phyloP scores from a whole-genome alignment of 495 filamentous ascomycete species.

The Daldinia bambusicola region DNA sequence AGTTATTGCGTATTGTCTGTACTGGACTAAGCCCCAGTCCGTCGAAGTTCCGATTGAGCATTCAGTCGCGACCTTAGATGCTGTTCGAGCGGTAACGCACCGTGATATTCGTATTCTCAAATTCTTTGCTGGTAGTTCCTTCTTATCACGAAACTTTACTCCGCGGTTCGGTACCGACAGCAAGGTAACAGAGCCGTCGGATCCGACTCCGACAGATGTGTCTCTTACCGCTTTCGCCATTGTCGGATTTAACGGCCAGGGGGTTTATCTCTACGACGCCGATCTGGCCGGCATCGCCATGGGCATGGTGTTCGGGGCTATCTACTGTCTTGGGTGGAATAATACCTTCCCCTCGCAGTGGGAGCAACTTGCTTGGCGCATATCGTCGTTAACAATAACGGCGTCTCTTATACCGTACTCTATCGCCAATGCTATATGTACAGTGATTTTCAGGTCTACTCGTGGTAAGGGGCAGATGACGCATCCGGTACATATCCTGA shows the following conservation, averaged over 20 bases:
- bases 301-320: slow-evolving; percentile 3
- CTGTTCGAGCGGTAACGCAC: not conserved
- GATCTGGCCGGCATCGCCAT: slow-evolving; percentile 3
- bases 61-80: not conserved
- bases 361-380: not conserved
- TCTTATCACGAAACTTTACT: not conserved
- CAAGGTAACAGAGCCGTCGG: not conserved
- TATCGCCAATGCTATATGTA: slow-evolving; percentile 1
- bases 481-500: not conserved
- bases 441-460: not conserved
- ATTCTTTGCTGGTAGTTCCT: not conserved
- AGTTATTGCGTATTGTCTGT: not conserved
- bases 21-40: slow-evolving; percentile 5
- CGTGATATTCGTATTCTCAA: not conserved
- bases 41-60: slow-evolving; percentile 1
- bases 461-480: not conserved
- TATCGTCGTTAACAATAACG: not conserved
- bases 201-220: not conserved
- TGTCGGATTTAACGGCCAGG: not conserved
- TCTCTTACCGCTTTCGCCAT: not conserved
- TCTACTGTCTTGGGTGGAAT: slow-evolving; percentile 1
- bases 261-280: not conserved
- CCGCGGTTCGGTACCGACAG: not conserved
- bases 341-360: not conserved
- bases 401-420: not conserved